Evolutionary conservation across 2,329 filamentous ascomycete genomes (phyloP), one percentile per base, ranked within the genome.

Genomic region (Acrodontium crateriforme): DNA sequence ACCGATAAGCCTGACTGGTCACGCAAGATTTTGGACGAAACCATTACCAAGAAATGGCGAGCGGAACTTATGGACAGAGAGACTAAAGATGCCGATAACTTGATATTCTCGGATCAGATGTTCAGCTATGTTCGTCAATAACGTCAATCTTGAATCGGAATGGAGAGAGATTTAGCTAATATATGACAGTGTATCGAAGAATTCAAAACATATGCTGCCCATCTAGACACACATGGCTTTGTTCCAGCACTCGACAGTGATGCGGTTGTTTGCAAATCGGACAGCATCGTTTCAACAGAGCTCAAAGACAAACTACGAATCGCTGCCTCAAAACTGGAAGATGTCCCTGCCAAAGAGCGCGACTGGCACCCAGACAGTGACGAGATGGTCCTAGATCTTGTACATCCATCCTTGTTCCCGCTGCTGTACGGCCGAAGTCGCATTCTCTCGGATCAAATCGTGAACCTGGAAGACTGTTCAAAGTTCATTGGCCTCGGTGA

Each of bases 391-490:
- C 60, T 74, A 1, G 66, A 79, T 42, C 52, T 78, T 2, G 61
- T 78, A 4, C 65, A 78, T 37, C 72, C 74, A 1, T 78, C 71
- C 0, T 54, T 78, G 5, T 78, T 63, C 37, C 71, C 74, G 0
- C 47, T 78, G 0, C 45, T 69, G 2, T 72, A 69, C 38, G 68
- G 66, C 0, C 48, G 50, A 9, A 61, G 59, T 2, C 54, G 55
- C 3, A 54, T 59, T 3, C 38, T 71, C 0, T 21, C 38, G 7
- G 40, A 51, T 4, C 44, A 41, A 3, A 37, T 31, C 2, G 46
- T 55, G 2, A 34, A 43, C 0, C 34, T 58, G 4, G 25, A 39
- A 2, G 43, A 52, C 16, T 53, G 49, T 13, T 36, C 47, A 4
- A 28, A 43, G 4, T 51, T 42, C 33, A 42, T 38, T 8, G 53